Evolutionary conservation across 1,284 basidiomycete species (phyloP).

Genomic region (Pisolithus thermaeus): DNA sequence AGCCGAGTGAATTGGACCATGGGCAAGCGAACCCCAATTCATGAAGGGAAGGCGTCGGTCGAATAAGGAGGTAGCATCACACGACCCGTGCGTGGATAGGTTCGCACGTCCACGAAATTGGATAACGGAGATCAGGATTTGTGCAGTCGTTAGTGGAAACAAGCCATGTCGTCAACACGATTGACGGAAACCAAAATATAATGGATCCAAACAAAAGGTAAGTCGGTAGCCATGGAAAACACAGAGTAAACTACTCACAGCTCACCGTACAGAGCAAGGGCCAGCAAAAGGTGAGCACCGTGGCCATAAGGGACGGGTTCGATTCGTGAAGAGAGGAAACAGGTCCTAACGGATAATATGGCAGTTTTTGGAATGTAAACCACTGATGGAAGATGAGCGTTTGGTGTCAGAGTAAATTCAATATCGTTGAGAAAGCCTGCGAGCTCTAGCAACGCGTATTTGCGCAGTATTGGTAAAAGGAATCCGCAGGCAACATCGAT

Average conservation of each 20-base stretch:
- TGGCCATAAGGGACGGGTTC: constrained; percentile 45
- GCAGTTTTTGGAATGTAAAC: constrained; percentile 59
- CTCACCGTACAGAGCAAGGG: constrained; percentile 59
- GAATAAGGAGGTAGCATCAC: constrained; percentile 9
- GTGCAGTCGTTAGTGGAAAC: background rate
- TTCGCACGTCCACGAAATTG: constrained; percentile 18
- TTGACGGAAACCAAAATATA: no score
- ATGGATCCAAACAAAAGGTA: background rate
- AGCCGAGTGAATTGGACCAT: constrained; percentile 7
- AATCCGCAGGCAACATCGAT: background rate
- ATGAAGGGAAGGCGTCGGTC: constrained; percentile 9
- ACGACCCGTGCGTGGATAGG: constrained; percentile 14
- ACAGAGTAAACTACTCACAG: constrained; percentile 40
- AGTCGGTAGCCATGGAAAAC: background rate
- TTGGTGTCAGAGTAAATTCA: constrained; percentile 11
- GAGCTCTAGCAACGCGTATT: background rate
- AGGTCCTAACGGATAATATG: constrained; percentile 59
- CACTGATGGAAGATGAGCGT: constrained; percentile 36
- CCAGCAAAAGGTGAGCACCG: constrained; percentile 52
- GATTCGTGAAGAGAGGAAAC: constrained; percentile 40
- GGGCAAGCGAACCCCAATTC: constrained; percentile 21
- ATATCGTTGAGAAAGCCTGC: no score
- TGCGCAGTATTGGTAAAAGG: background rate
- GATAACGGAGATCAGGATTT: constrained; percentile 16
- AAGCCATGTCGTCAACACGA: no score